A percentile compares a stretch with the other conserved stretches of the same genome.
These are phyloP conservation scores for Beauveria caledonica DNA, from an alignment of 2,329 filamentous ascomycete genomes.

Conservation along the genomic window DNA sequence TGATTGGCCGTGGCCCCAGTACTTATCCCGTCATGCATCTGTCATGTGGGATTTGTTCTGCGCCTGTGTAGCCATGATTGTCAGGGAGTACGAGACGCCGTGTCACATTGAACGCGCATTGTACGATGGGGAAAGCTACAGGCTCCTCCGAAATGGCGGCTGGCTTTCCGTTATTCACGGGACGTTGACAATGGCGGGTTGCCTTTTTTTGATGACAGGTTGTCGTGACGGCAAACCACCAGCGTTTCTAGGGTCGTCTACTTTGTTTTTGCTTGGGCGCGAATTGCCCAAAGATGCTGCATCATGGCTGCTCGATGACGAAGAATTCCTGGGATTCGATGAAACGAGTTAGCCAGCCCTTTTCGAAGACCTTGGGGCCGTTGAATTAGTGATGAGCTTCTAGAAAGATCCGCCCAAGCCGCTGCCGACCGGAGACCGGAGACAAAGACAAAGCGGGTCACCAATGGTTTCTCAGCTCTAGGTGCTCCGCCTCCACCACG, in stretches of 20 bases:
- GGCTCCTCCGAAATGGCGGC: no score
- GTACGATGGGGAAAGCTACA: neutral
- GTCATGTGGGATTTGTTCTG: no score
- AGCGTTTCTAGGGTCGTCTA: no score
- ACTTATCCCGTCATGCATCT: no score
- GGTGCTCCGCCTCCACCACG: neutral
- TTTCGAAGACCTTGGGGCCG: no score
- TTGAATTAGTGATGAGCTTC: neutral
- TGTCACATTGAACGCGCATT: neutral
- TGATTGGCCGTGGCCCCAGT: neutral
- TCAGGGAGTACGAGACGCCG: no score
- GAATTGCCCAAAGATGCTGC: no score
- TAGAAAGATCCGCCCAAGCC: slow-evolving; percentile 3
- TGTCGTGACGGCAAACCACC: neutral
- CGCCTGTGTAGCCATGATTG: neutral
- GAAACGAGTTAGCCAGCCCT: no score
- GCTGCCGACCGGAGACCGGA: neutral
- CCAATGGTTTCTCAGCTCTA: neutral
- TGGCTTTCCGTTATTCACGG: neutral
- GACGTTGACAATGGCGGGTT: neutral
- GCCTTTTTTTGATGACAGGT: neutral
- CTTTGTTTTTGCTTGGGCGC: no score
- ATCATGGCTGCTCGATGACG: no score
- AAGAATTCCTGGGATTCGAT: no score
- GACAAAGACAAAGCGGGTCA: neutral